Conservation (phyloP, 306 rosid genomes). For the Cicer yamashitae region DNA sequence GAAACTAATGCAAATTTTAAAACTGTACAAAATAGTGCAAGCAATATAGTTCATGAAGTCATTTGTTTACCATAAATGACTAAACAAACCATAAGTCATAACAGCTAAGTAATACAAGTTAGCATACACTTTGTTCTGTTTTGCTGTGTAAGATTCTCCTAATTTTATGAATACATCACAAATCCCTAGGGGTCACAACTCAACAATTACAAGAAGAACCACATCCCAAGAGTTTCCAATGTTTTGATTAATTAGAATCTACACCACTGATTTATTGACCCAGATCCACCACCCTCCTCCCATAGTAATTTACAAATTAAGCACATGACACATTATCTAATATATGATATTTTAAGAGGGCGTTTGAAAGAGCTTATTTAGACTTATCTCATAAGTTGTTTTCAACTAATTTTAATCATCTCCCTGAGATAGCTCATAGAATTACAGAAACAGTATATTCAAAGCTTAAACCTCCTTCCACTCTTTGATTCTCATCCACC, state of each 20-base stretch:
- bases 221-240: neutral
- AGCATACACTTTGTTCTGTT: constrained; percentile 3
- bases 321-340: neutral
- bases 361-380: neutral
- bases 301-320: neutral
- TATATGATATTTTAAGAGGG: neutral
- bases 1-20: constrained; percentile 56
- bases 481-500: neutral
- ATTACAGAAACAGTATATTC: neutral
- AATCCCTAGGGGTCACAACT: neutral
- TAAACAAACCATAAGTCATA: constrained; percentile 41
- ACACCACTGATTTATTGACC: neutral
- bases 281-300: neutral
- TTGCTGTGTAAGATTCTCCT: neutral
- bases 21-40: constrained; percentile 45
- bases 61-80: constrained; percentile 34
- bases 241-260: neutral
- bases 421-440: neutral
- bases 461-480: neutral
- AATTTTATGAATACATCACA: neutral
- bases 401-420: neutral
- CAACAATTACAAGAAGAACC: neutral
- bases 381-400: neutral
- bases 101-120: neutral
- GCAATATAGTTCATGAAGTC: constrained; percentile 47